Conservation (phyloP, 2,329 filamentous ascomycete species). For the Fusarium lyarnte region DNA sequence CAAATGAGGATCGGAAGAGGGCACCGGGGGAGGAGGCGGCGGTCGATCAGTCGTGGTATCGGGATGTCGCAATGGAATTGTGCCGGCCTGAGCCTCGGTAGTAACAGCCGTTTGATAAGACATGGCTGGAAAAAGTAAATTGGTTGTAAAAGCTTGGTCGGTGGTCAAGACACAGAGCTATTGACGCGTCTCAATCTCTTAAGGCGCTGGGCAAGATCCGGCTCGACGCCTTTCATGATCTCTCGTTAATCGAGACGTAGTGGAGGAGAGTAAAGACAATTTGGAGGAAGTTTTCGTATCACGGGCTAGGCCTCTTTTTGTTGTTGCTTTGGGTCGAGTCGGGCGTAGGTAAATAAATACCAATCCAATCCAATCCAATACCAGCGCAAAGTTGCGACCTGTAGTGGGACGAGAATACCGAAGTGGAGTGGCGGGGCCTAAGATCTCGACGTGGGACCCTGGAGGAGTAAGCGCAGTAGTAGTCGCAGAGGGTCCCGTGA, state of each 20-base stretch:
- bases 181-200: slow-evolving; percentile 40
- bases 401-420: slow-evolving; percentile 36
- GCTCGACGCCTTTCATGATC: slow-evolving; percentile 43
- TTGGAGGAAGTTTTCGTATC: slow-evolving; percentile 14
- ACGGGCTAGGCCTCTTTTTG: slow-evolving; percentile 29
- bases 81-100: slow-evolving; percentile 35
- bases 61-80: slow-evolving; percentile 33
- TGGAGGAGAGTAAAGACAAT: neutral
- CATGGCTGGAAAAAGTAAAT: slow-evolving; percentile 30
- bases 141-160: neutral
- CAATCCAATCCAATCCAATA: slow-evolving; percentile 2
- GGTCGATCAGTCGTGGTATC: slow-evolving; percentile 37
- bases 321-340: slow-evolving; percentile 25
- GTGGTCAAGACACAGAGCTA: slow-evolving; percentile 39
- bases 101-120: slow-evolving; percentile 36
- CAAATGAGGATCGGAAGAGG: slow-evolving; percentile 51
- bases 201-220: slow-evolving; percentile 40
- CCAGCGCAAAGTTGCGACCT: slow-evolving; percentile 39
- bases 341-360: neutral
- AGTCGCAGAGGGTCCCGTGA: slow-evolving; percentile 3
- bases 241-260: slow-evolving; percentile 35
- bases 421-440: slow-evolving; percentile 33
- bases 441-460: slow-evolving; percentile 39
- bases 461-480: slow-evolving; percentile 12
- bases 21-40: slow-evolving; percentile 58